Conservation (phyloP, 2,329 filamentous ascomycete genomes). For the Esteya vermicola region DNA sequence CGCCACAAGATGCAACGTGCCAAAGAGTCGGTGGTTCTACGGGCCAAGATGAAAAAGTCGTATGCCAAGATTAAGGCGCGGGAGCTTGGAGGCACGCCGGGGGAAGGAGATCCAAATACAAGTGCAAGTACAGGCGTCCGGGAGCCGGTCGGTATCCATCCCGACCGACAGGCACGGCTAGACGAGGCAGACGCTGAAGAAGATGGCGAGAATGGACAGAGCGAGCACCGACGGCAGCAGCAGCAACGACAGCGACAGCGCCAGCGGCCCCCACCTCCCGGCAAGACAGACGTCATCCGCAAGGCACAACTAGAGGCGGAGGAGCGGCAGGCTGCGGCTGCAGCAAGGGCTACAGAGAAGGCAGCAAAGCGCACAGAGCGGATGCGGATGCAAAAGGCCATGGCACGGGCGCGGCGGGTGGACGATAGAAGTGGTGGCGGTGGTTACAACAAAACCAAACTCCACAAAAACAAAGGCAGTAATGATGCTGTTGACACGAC, state of each 20-base stretch:
- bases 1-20: conserved; percentile 35
- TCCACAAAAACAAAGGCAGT: too few species aligned
- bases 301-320: conserved; percentile 43
- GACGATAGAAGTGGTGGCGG: conserved; percentile 42
- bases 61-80: conserved; percentile 75
- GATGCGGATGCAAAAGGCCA: conserved; percentile 29
- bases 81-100: conserved; percentile 4
- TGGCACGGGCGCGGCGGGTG: conserved; percentile 51
- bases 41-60: conserved; percentile 83
- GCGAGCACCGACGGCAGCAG: conserved; percentile 8
- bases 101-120: too few species aligned
- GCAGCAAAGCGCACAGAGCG: conserved; percentile 34
- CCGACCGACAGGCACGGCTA: conserved; percentile 25
- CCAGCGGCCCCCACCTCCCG: conserved; percentile 35
- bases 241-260: conserved; percentile 10
- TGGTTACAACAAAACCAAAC: too few species aligned
- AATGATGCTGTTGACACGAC: not conserved
- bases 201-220: conserved; percentile 1
- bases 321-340: conserved; percentile 45
- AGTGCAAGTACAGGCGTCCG: too few species aligned
- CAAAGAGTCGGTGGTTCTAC: conserved; percentile 77
- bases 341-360: conserved; percentile 50
- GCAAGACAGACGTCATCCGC: conserved; percentile 3
- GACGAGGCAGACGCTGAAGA: conserved; percentile 16
- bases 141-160: conserved; percentile 17